Evolutionary conservation across 23 red algal species (phyloP).

Genomic region (Gracilariopsis chorda): DNA sequence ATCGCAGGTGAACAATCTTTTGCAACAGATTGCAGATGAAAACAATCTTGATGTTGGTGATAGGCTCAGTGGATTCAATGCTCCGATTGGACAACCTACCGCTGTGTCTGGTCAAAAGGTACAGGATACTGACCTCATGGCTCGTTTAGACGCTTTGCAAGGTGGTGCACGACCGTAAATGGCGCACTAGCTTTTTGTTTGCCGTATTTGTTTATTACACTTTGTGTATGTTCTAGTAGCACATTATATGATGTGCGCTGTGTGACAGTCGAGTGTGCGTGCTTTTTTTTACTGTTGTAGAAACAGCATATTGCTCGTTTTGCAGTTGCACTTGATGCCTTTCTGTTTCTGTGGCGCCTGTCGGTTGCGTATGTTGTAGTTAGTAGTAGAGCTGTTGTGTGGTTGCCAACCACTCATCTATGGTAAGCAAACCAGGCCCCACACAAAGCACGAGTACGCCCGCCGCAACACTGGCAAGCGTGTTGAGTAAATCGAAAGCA

Average conservation of each 20-base stretch:
- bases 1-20: conserved; percentile 80
- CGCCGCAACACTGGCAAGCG: conserved; percentile 10
- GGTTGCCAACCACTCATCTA: conserved; percentile 55
- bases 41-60: conserved; percentile 77
- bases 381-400: conserved; percentile 57
- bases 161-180: conserved; percentile 21
- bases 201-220: not conserved
- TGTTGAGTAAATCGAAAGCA: conserved; percentile 33
- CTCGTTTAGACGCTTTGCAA: conserved; percentile 32
- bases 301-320: no score
- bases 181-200: not conserved
- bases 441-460: conserved; percentile 18
- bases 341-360: not conserved
- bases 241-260: no score
- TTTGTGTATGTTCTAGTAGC: no score
- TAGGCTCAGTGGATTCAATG: conserved; percentile 15
- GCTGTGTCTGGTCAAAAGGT: not conserved
- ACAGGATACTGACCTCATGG: conserved; percentile 32
- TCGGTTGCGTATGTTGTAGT: not conserved
- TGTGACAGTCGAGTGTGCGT: no score
- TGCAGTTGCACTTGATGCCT: no score
- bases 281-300: no score
- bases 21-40: conserved; percentile 85
- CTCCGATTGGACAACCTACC: conserved; percentile 42
- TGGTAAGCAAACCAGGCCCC: conserved; percentile 40